These are phyloP conservation scores for Chrysopogon serrulatus DNA, from an alignment of 176 grass and related monocot species.

Conservation along the genomic window DNA sequence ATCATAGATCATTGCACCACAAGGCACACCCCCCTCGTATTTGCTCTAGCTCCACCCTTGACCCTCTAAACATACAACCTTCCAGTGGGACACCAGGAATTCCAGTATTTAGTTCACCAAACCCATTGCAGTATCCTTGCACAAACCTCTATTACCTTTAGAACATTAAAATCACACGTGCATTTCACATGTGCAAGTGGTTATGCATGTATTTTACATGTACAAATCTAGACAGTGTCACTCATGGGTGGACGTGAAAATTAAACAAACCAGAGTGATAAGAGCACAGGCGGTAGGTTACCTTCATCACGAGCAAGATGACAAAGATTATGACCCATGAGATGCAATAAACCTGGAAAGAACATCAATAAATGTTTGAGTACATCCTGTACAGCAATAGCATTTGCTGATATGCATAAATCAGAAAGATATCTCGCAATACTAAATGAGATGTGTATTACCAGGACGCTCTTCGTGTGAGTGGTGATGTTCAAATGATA, in stretches of 20 bases:
- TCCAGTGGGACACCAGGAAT: background rate
- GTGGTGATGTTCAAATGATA: slow-evolving; percentile 92
- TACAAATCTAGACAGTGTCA: background rate
- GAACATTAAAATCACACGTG: background rate
- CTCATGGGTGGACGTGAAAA: background rate
- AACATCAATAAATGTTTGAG: background rate
- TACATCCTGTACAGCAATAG: background rate
- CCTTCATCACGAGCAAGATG: slow-evolving; percentile 87
- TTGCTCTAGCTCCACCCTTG: no score
- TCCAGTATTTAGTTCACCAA: background rate
- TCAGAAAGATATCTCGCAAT: background rate
- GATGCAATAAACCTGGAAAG: slow-evolving; percentile 84
- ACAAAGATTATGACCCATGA: slow-evolving; percentile 95
- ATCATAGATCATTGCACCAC: no score
- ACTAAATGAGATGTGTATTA: slow-evolving; percentile 32
- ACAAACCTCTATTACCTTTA: background rate
- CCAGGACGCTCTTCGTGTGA: slow-evolving; percentile 63
- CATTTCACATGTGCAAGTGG: background rate
- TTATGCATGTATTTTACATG: background rate
- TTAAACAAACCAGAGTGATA: background rate
- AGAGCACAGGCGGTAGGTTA: background rate
- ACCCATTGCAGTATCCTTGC: background rate
- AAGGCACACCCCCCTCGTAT: no score
- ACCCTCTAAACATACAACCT: background rate
- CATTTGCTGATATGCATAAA: background rate